Evolutionary conservation across 2,329 filamentous ascomycete species (phyloP).

Genomic region (Trichoderma semiorbis): DNA sequence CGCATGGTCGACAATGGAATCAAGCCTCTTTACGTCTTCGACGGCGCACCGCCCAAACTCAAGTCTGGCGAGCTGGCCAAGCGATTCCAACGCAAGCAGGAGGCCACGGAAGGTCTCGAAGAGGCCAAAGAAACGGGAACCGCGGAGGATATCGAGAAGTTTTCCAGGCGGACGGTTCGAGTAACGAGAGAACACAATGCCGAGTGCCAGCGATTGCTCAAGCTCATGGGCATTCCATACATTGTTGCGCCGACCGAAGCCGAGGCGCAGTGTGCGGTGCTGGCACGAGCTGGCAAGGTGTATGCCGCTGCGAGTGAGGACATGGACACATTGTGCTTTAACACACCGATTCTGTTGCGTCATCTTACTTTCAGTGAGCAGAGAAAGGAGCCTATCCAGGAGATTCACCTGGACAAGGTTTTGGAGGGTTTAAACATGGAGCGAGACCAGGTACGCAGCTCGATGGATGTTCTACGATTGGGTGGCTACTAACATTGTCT

Average conservation of each 20-base stretch:
- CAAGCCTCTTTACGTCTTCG: conserved; percentile 97
- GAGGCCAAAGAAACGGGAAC: conserved; percentile 97
- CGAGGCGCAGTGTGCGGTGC: conserved; percentile 89
- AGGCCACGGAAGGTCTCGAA: conserved; percentile 84
- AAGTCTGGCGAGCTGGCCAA: conserved; percentile 97
- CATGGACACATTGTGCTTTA: conserved; percentile 97
- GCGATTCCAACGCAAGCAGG: conserved; percentile 90
- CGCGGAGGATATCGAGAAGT: conserved; percentile 96
- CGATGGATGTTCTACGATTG: neutral
- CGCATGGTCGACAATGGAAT: conserved; percentile 99
- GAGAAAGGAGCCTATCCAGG: conserved; percentile 94
- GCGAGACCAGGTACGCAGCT: conserved; percentile 63
- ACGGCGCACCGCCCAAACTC: conserved; percentile 92
- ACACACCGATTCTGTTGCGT: conserved; percentile 82
- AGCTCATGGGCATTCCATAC: conserved; percentile 93
- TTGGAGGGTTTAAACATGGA: conserved; percentile 88
- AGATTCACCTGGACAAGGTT: conserved; percentile 84
- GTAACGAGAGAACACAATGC: conserved; percentile 97
- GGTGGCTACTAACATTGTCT: neutral
- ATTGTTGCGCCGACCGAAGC: conserved; percentile 95
- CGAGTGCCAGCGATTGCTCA: conserved; percentile 86
- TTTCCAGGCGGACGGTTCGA: conserved; percentile 85
- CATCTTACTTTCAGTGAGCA: conserved; percentile 97
- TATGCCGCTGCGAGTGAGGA: conserved; percentile 96
- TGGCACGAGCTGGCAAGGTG: conserved; percentile 89